Base-by-base conservation (phyloP, 805 yeast genomes). In the Starmera dryadoides region DNA sequence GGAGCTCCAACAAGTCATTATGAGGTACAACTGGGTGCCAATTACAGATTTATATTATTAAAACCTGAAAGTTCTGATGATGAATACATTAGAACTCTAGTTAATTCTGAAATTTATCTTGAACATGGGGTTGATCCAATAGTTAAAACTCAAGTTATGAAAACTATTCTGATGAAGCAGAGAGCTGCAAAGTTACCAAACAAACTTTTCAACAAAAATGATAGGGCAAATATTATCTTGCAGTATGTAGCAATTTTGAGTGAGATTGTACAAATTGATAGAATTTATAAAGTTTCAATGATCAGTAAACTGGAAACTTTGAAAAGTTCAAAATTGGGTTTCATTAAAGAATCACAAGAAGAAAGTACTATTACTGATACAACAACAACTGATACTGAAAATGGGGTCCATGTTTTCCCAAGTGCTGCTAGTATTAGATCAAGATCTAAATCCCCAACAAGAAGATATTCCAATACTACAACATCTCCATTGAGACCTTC, bases 251-350 rank as follows among this genome's bases (percentile, higher is more conserved):
- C 59, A 17, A 68, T 61, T 34, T 49, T 81, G 35, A 84, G 85
- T 14, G 70, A 76, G 38, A 68, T 73, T 40, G 75, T 81, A 14
- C 89, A 82, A 57, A 74, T 79, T n/a, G 75, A 74, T 10, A 59
- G 89, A 36, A 72, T 82, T 10, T 80, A 71, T 55, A 73, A 71
- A 48, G 80, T 78, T 3, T 55, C 55, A 14, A 15, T 55, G 5
- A 33, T 51, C 8, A 34, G 45, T 2, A 55, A 40, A 20, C 18
- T 53, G n/a, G 53, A 53, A 23, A n/a, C 33, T 12, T 35, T 38
- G 31, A 44, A 31, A 34, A 16, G 11, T 10, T 2, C 6, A 8
- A 42, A 40, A 21, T 34, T 49, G 35, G 49, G 44, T 2, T 33
- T 41, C 14, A 46, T 49, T 16, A 47, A 37, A 35, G 48, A 46